A percentile compares a stretch with the other conserved stretches of the same genome.
Evolutionary conservation across 2,329 filamentous ascomycete genomes (phyloP).

Genomic region (Atkinsonella hypoxylon): DNA sequence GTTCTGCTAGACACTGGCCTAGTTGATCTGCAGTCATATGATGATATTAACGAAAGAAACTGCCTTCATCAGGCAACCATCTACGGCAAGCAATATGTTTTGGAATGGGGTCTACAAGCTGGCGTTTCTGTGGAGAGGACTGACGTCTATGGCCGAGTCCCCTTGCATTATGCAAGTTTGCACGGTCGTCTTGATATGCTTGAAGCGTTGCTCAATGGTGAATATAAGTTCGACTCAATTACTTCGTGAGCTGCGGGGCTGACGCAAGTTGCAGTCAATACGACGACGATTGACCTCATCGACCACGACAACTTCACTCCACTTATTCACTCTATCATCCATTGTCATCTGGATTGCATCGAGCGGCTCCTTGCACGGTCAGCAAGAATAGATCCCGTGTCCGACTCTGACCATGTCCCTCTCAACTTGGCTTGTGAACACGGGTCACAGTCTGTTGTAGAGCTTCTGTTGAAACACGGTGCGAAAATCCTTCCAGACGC

Average conservation of each 20-base stretch:
- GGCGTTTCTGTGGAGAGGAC: constrained; percentile 67
- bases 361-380: constrained; percentile 63
- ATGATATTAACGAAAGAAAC: constrained; percentile 96
- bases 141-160: constrained; percentile 89
- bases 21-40: constrained; percentile 84
- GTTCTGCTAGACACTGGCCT: constrained; percentile 68
- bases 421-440: constrained; percentile 92
- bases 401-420: constrained; percentile 84
- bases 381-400: constrained; percentile 75
- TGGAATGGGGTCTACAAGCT: constrained; percentile 61
- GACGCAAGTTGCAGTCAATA: constrained; percentile 38
- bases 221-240: constrained; percentile 8
- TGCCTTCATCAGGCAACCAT: constrained; percentile 95
- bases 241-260: neutral
- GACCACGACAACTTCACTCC: constrained; percentile 98
- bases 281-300: constrained; percentile 69
- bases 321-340: constrained; percentile 87
- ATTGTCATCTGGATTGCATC: constrained; percentile 71
- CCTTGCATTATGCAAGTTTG: constrained; percentile 92
- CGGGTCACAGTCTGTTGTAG: constrained; percentile 73
- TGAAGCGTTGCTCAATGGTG: constrained; percentile 56
- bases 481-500: constrained; percentile 85
- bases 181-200: constrained; percentile 82
- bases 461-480: constrained; percentile 68
- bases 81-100: constrained; percentile 70